Conservation (phyloP, 106 monocot species). For the Allium fistulosum region DNA sequence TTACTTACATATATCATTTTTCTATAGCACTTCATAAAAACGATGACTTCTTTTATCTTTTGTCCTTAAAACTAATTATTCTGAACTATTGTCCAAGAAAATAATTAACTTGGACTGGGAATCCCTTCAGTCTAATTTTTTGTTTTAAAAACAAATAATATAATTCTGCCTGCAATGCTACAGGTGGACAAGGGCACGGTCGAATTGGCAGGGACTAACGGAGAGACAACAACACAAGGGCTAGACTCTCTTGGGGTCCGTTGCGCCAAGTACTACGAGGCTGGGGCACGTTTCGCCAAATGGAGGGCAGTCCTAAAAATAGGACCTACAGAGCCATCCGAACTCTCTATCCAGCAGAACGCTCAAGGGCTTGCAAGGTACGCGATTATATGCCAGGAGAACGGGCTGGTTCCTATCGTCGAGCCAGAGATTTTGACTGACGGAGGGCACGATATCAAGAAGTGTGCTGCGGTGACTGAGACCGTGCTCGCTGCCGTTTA, state of each 20-base stretch:
- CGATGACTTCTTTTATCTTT: no score
- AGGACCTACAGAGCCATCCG: slow-evolving; percentile 6
- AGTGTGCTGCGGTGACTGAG: slow-evolving; percentile 8
- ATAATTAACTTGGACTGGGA: no score
- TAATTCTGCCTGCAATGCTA: background rate
- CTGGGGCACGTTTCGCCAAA: slow-evolving; percentile 8
- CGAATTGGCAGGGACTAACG: slow-evolving; percentile 8
- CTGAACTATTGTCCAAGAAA: no score
- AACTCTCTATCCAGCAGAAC: slow-evolving; percentile 10
- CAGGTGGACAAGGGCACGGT: slow-evolving; percentile 11
- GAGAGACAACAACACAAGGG: slow-evolving; percentile 9
- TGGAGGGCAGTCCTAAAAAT: slow-evolving; percentile 11
- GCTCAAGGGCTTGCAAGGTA: slow-evolving; percentile 12
- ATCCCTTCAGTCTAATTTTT: no score
- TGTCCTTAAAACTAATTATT: no score
- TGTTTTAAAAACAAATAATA: no score
- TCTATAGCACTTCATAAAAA: no score
- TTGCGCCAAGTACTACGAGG: slow-evolving; percentile 15
- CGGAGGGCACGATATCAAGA: slow-evolving; percentile 6
- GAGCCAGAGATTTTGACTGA: slow-evolving; percentile 11
- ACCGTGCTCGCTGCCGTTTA: slow-evolving; percentile 8
- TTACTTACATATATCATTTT: no score
- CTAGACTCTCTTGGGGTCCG: slow-evolving; percentile 10
- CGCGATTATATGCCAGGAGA: slow-evolving; percentile 15
- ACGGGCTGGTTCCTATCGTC: slow-evolving; percentile 9